Base-by-base conservation (phyloP, 2,329 filamentous ascomycete genomes). In the Kalmusia sp. region DNA sequence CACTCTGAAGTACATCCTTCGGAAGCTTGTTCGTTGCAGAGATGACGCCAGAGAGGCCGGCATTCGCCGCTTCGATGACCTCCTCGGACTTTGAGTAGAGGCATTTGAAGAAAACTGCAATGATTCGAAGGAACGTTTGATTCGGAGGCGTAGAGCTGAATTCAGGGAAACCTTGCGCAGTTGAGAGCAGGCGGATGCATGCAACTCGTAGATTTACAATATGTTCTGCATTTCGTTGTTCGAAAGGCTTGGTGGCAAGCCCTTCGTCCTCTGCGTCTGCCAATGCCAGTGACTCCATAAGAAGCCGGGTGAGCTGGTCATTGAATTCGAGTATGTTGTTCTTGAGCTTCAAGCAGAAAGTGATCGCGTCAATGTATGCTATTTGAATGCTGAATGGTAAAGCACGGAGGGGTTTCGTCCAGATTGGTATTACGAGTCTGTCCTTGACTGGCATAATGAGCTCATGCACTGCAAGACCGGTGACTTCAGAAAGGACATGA, bases 51-150 rank as follows among this genome's bases (percentile, higher is more conserved):
- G 91, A 92, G 52, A 99, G 76, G 3, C 93, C 93, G 57, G 91
- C 88, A 69, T 97, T 96, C 6, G 96, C 95, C 4, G 95, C 93
- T 53, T 95, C 91, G 48, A 97, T 96, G 2, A 96, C 96, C 34
- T 93, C 91, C 40, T 90, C 88, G 3, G 93, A 96, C 68, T 96
- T 92, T 0, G 92, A 93, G 73, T 99, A 99, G 1, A 99, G 81
- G 31, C 91, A 96, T 70, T 97, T 98, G 83, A 99, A 99, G 78
- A 99, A 99, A 1, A 98, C 92, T 0, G 91, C 87, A 15, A 99
- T 93, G 41, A 98, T 96, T 27, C 74, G 75, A 28, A 74, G 74
- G 38, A 86, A 81, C 33, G 80, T 85, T 34, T 82, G 81, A 59
- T 90, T 89, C 41, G 86, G 87, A 31, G 87, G 84, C 1, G 85